A percentile compares a stretch with the other conserved stretches of the same genome.
Conservation (phyloP, 805 yeast species). For the Spathaspora hagerdaliae region DNA sequence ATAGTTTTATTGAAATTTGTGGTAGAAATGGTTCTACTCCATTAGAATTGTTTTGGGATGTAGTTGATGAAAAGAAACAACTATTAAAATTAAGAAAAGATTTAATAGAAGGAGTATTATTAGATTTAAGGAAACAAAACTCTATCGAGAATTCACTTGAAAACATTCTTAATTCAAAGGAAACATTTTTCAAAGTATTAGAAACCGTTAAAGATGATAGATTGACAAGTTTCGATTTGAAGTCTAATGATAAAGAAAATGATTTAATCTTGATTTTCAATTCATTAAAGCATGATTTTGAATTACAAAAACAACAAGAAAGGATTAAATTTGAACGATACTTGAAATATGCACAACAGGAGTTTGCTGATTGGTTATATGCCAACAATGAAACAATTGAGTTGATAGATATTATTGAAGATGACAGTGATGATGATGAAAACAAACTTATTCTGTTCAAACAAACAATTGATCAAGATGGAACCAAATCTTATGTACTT, state of each 20-base stretch:
- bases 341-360: slow-evolving; percentile 6
- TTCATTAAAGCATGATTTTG: slow-evolving; percentile 21
- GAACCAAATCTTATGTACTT: background rate
- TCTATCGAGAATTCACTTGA: background rate
- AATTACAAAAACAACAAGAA: slow-evolving; percentile 11
- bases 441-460: background rate
- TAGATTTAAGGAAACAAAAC: slow-evolving; percentile 20
- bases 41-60: slow-evolving; percentile 71
- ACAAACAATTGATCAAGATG: background rate
- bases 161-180: slow-evolving; percentile 7
- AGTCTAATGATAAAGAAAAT: slow-evolving; percentile 12
- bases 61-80: slow-evolving; percentile 58
- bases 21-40: slow-evolving; percentile 81
- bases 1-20: slow-evolving; percentile 54
- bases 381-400: slow-evolving; percentile 3
- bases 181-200: slow-evolving; percentile 16
- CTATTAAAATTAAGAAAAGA: slow-evolving; percentile 56
- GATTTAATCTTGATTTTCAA: slow-evolving; percentile 27
- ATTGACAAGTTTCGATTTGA: slow-evolving; percentile 16
- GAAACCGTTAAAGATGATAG: slow-evolving; percentile 24
- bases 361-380: slow-evolving; percentile 13
- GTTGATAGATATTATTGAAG: background rate
- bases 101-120: slow-evolving; percentile 48
- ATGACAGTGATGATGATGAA: background rate
- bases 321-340: slow-evolving; percentile 9